phyloP scores from a whole-genome alignment of 2,329 filamentous ascomycete species.

The Cladosporium halotolerans region DNA sequence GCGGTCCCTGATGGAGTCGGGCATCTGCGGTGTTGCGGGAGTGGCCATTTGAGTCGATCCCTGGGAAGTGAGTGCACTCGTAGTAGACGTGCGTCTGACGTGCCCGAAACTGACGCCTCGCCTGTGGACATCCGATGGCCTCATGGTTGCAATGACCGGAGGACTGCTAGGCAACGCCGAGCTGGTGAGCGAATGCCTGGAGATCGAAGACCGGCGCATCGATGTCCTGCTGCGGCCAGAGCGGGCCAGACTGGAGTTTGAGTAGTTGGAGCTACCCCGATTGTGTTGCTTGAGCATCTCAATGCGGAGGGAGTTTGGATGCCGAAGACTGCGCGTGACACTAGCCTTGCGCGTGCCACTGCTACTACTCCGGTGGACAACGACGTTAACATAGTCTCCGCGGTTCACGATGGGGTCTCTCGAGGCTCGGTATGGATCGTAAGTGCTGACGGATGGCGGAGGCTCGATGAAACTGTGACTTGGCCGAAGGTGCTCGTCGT shows the following conservation, averaged over 20 bases:
- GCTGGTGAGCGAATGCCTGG: constrained; percentile 40
- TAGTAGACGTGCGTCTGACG: constrained; percentile 40
- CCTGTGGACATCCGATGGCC: constrained; percentile 49
- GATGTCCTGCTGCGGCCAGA: constrained; percentile 28
- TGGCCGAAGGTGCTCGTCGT: constrained; percentile 45
- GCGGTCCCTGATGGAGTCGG: constrained; percentile 12
- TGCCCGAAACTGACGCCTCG: constrained; percentile 60
- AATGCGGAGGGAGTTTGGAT: constrained; percentile 38
- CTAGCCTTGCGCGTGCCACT: constrained; percentile 33
- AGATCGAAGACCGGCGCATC: constrained; percentile 30
- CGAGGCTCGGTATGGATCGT: constrained; percentile 77
- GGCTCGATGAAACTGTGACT: constrained; percentile 46
- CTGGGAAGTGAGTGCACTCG: constrained; percentile 33
- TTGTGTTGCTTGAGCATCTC: constrained; percentile 31
- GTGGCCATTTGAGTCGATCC: constrained; percentile 22
- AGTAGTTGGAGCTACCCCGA: constrained; percentile 23
- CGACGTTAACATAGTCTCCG: constrained; percentile 59
- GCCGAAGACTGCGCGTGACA: constrained; percentile 34
- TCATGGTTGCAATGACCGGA: constrained; percentile 38
- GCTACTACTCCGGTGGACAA: constrained; percentile 52
- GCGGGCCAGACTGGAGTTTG: constrained; percentile 29
- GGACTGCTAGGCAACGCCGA: constrained; percentile 44
- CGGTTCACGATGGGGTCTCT: constrained; percentile 46
- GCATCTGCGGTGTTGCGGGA: constrained; percentile 23
- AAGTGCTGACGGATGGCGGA: constrained; percentile 55